These are phyloP conservation scores for Penicillium arizonense DNA, from an alignment of 495 filamentous ascomycete genomes.

Conservation along the genomic window DNA sequence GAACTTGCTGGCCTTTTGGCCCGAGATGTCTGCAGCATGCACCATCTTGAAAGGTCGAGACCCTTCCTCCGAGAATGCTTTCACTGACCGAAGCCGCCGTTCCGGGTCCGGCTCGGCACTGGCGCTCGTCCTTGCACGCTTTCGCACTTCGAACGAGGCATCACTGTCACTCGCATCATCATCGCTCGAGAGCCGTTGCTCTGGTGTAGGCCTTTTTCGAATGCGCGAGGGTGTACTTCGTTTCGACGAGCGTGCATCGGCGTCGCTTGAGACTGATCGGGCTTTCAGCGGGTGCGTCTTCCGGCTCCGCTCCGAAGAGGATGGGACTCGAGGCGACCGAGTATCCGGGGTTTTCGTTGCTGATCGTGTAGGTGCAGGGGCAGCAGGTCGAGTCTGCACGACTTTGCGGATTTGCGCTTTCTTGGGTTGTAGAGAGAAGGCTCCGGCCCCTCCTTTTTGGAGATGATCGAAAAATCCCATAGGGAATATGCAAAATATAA, in stretches of 20 bases:
- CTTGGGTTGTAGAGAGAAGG: conserved; percentile 49
- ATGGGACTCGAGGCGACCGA: conserved; percentile 20
- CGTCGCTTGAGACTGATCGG: conserved; percentile 34
- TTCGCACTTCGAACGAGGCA: conserved; percentile 44
- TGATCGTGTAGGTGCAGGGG: conserved; percentile 31
- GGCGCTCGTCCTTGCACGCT: conserved; percentile 42
- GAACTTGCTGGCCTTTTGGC: conserved; percentile 45
- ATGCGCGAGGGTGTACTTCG: conserved; percentile 35
- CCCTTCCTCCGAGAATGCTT: conserved; percentile 57
- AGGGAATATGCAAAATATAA: conserved; percentile 17
- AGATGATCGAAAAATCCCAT: conserved; percentile 59
- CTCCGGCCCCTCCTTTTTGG: conserved; percentile 51
- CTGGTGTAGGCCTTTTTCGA: conserved; percentile 48
- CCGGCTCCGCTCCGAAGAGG: conserved; percentile 24
- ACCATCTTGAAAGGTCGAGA: conserved; percentile 53
- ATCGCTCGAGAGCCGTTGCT: conserved; percentile 48
- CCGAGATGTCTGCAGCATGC: conserved; percentile 65
- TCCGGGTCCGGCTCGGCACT: conserved; percentile 53
- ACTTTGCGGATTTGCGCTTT: conserved; percentile 50
- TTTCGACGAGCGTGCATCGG: conserved; percentile 32
- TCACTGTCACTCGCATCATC: conserved; percentile 50
- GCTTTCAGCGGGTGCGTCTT: conserved; percentile 30
- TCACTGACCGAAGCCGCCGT: conserved; percentile 58
- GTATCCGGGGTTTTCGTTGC: conserved; percentile 22
- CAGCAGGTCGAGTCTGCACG: conserved; percentile 37